Percentiles rank a stretch among this genome's conserved stretches.
Conservation (phyloP, 1,284 basidiomycete species). For the Neotropicomus parvogracilis region DNA sequence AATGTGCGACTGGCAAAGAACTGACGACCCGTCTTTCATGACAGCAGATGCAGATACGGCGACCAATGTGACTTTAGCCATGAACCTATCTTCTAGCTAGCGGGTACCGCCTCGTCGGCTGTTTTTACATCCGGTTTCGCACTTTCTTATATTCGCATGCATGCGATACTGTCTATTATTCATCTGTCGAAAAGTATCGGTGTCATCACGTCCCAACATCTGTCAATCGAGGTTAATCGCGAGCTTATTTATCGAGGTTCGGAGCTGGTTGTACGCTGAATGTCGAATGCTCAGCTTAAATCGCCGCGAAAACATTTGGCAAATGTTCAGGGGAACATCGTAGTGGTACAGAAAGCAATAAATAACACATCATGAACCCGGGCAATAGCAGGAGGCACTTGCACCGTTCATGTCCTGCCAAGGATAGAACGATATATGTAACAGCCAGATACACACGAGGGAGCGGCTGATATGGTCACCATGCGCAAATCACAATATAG, state of each 20-base stretch:
- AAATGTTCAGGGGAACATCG: slow-evolving; percentile 24
- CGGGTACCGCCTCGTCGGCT: too few species aligned
- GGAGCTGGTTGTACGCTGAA: neutral
- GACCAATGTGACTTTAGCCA: slow-evolving; percentile 82
- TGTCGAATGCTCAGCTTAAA: neutral
- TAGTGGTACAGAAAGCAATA: slow-evolving; percentile 38
- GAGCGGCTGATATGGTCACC: slow-evolving; percentile 19
- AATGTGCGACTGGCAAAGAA: slow-evolving; percentile 38
- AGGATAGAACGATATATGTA: slow-evolving; percentile 34
- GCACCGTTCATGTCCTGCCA: slow-evolving; percentile 23
- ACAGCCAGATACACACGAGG: slow-evolving; percentile 24
- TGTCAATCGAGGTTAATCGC: slow-evolving; percentile 15
- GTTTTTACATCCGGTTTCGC: neutral
- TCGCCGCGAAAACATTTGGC: slow-evolving; percentile 13
- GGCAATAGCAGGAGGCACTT: slow-evolving; percentile 23
- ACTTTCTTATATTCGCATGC: slow-evolving; percentile 15
- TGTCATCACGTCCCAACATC: slow-evolving; percentile 1
- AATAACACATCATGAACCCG: slow-evolving; percentile 37
- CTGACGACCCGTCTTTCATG: slow-evolving; percentile 45
- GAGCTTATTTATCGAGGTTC: slow-evolving; percentile 10
- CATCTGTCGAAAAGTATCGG: slow-evolving; percentile 6
- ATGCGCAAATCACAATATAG: slow-evolving; percentile 33
- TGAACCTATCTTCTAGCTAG: slow-evolving; percentile 43
- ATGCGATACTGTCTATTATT: slow-evolving; percentile 17
- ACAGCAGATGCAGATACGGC: slow-evolving; percentile 77